Base-by-base conservation (phyloP, 2,329 filamentous ascomycete genomes). In the Colletotrichum chlorophyti region DNA sequence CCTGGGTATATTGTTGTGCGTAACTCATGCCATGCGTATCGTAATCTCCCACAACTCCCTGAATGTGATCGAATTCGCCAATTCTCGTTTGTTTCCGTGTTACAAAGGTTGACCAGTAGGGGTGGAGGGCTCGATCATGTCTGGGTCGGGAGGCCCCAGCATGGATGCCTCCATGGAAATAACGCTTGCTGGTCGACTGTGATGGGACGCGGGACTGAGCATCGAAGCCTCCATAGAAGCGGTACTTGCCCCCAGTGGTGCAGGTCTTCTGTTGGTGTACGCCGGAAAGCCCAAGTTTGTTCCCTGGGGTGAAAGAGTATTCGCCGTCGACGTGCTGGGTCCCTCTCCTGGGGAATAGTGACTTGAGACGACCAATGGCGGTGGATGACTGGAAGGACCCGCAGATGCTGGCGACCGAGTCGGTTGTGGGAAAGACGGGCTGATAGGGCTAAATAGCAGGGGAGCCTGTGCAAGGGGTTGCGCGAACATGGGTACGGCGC, bases 211-310 rank as follows among this genome's bases (percentile, higher is more conserved):
- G 6, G 57, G 57, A 32, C 57, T 60, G 12, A 60, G 34, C 57
- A 60, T 60, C 10, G 57, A 57, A 5, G 57, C 58, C 19, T 61
- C 48, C 60, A 62, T 61, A 3, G 60, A 62, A 12, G 60, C 60
- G 8, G 60, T 62, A 19, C 60, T 62, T 35, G 60, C 60, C n/a
- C 58, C 58, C 9, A 58, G 35, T 2, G 60, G 52, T 7, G 57
- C 46, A 5, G 57, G 50, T 29, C 58, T 38, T 15, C 58, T 50
- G 42, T 46, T 55, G 5, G 52, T 61, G 29, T 59, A 55, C 7
- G 43, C 50, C 7, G 55, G 43, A 14, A 58, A 60, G n/a, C 60
- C 57, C 6, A 61, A 17, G 17, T 61, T 61, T 6, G 52, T 58
- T 23, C 60, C 60, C 31, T 62, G 60, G 6, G 60, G 58, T 8